Base-by-base conservation (phyloP, 1,284 basidiomycete species). In the Melampsora americana region DNA sequence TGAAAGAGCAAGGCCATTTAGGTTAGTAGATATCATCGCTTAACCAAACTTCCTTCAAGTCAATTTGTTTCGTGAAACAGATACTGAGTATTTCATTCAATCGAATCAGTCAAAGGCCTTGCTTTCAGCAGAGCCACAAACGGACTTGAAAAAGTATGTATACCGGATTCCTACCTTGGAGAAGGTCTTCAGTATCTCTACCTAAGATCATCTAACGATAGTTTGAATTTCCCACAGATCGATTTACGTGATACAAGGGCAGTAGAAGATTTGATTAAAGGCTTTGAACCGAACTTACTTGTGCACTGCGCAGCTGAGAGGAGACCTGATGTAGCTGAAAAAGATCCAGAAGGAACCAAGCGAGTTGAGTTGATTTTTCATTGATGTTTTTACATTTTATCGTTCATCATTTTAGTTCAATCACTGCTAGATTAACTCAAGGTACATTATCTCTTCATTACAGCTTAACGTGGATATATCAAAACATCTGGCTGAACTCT, bases 271-370 rank as follows among this genome's bases (percentile, higher is more conserved):
- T 30, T 66, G 20, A 76, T 48, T 28, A 59, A 59, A 65, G 30
- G 66, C 35, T 73, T n/a, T 69, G 77, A 71, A 71, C 66, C 53
- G 66, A 74, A 80, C 90, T 90, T 90, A 88, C 87, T 92, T 35
- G 88, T 93, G 26, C 92, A 93, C 80, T 92, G 91, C 79, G 92
- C 92, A 18, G 92, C 92, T 3, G 92, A 93, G 82, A 85, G 92
- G 76, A 85, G 91, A 66, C 91, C 92, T 1, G 91, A 93, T 80
- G 90, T 90, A 32, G 91, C 90, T 73, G 90, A 91, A 82, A 90
- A 89, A 85, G 90, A 89, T 77, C 61, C 85, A 78, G 26, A 59
- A 32, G 20, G 65, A 35, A 20, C 59, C 23, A 6, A 46, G 48
- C 16, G 35, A 64, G 53, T 44, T 59, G 32, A 30, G 32, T 44